Evolutionary conservation across 108 stramenopile genomes (phyloP), one percentile per base, ranked within the genome.

Genomic region (Chaetoceros muelleri): DNA sequence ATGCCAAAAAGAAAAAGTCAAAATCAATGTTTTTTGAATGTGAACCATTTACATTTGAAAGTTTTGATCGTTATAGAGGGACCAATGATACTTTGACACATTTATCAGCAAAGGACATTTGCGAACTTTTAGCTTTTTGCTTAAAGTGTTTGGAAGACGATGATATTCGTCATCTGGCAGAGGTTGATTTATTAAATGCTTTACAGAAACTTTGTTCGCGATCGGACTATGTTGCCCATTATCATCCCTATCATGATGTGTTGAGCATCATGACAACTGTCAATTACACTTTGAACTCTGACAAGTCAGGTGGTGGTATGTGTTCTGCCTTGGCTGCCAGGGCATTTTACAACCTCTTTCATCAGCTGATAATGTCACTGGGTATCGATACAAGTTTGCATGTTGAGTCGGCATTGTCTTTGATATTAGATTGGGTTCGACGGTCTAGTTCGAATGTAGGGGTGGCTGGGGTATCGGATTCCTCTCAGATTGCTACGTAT

Each of bases 151-250:
- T 90, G 8, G 60, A 69, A 28, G 69, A 80, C 29, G 77, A 73
- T 1, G 69, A 78, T 20, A 66, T 67, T 3, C 3, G 59, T 26
- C 52, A 62, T 3, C 30, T 64, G 25, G 76, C 67, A 16, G 76
- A 80, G 30, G 18, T 53, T 1, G 63, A 84, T 30, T 51, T 90
- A 63, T 50, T 86, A 24, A 55, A 76, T 13, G 78, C 74, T 80
- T 49, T 90, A 26, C 34, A 28, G 17, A 66, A 69, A n/a, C 57
- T 90, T 17, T 86, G 84, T 55, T 76, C 77, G 1, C 48, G 72
- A 25, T 57, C 66, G 23, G 78, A 78, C 17, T 87, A 82, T 52
- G 68, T 90, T 26, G 76, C 70, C 34, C 48, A 59, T 24, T 59
- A 84, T 51, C 69, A 67, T 26, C 24, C 74, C n/a, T 27, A 56